Conservation (phyloP, 1,284 basidiomycete species). For the Termitomyces sp. region DNA sequence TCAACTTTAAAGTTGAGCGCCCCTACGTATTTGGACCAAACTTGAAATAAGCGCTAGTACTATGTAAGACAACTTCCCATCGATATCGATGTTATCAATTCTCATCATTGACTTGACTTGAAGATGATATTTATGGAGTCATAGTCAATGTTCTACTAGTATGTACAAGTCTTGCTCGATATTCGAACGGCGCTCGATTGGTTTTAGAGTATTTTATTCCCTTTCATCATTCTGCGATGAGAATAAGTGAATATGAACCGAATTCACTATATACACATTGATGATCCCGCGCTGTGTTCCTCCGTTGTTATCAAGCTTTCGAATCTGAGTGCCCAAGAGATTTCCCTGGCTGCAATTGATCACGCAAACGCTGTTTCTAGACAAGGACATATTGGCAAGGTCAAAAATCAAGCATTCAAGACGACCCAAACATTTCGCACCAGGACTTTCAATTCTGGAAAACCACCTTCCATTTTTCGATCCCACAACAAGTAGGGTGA, state of each 20-base stretch:
- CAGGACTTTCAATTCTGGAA: slow-evolving; percentile 84
- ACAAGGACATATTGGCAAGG: not conserved
- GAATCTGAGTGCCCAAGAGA: slow-evolving; percentile 81
- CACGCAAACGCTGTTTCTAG: slow-evolving; percentile 84
- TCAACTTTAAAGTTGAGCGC: too few species aligned
- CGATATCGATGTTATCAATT: not conserved
- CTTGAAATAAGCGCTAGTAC: not conserved
- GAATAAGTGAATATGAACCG: too few species aligned
- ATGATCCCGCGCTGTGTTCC: not conserved
- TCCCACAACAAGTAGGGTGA: slow-evolving; percentile 62
- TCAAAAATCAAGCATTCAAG: not conserved
- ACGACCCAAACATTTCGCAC: slow-evolving; percentile 33
- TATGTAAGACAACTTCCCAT: not conserved
- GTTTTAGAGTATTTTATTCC: not conserved
- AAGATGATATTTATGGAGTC: not conserved
- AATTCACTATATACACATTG: not conserved
- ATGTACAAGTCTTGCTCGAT: not conserved
- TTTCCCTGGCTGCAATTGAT: slow-evolving; percentile 72
- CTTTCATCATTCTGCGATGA: not conserved
- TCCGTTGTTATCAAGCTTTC: slow-evolving; percentile 15
- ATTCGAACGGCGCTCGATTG: not conserved
- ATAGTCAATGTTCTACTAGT: not conserved
- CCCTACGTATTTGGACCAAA: too few species aligned
- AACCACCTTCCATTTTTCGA: slow-evolving; percentile 81
- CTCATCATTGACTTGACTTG: too few species aligned